A percentile compares a stretch with the other conserved stretches of the same genome.
Conservation (phyloP, 306 rosid species). For the Prunus salicina region DNA sequence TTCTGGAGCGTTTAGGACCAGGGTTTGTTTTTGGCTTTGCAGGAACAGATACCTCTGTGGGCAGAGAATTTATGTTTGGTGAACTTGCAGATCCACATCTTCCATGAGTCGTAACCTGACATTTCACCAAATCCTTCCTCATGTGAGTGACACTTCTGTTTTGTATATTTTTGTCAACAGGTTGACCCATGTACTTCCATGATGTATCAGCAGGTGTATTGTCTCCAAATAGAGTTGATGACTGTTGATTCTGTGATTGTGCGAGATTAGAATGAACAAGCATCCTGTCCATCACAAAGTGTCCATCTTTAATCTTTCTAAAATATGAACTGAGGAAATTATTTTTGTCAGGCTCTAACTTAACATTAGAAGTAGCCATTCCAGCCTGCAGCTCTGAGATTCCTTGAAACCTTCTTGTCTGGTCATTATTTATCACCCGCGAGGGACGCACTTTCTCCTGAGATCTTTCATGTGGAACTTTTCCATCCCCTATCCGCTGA, state of each 20-base stretch:
- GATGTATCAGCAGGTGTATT: not conserved
- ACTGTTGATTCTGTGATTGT: constrained; percentile 4
- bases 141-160: constrained; percentile 19
- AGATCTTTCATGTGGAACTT: constrained; percentile 8
- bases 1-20: constrained; percentile 15
- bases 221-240: not conserved
- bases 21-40: constrained; percentile 11
- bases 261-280: constrained; percentile 1
- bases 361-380: constrained; percentile 18
- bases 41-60: constrained; percentile 1
- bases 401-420: not conserved
- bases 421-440: constrained; percentile 3
- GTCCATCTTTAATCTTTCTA: not conserved
- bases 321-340: constrained; percentile 10
- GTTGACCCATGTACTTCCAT: constrained; percentile 5
- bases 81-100: constrained; percentile 14
- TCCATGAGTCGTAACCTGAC: constrained; percentile 10
- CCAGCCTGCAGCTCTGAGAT: constrained; percentile 12
- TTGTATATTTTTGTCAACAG: constrained; percentile 1
- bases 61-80: constrained; percentile 10
- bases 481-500: constrained; percentile 14
- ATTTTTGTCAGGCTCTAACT: constrained; percentile 24
- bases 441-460: constrained; percentile 17
- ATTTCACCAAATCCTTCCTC: constrained; percentile 2
- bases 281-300: constrained; percentile 3